Evolutionary conservation across 1,284 basidiomycete species (phyloP), one percentile per base, ranked within the genome.

Genomic region (Pisolithus thermaeus): DNA sequence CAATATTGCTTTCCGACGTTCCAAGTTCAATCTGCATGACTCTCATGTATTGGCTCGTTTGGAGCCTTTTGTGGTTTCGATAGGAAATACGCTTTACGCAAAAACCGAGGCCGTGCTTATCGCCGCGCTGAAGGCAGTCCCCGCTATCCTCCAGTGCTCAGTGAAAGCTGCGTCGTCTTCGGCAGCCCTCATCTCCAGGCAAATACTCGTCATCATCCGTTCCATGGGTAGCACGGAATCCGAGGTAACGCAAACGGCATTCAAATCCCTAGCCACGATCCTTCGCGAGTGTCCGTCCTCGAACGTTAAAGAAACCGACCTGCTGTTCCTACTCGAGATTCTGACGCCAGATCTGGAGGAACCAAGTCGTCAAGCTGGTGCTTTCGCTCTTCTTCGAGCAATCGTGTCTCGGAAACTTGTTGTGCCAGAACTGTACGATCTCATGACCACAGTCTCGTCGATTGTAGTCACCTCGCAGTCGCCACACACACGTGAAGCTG

Each of bases 401-500:
- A 92, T 99, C 59, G 86, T 99, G 18, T 76, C 87, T 4, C 84
- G 95, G 30, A 90, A 90, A 61, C 91, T 99, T 56, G 87, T 98
- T 41, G 92, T 97, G 1, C 91, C 92, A 1, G 97, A 99, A 69
- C 87, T 99, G 48, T 99, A 99, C 75, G 95, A 99, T 67, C 73
- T 97, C 39, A 98, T 99, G 95, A 91, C 93, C 57, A 87, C 87
- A 57, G 86, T 99, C n/a, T 86, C 92, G 2, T 87, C 93, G 62
- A 84, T 97, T 62, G 87, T 97, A 77, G 92, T 99, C 39, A 97
- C 93, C 7, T 94, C 83, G 59, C 96, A 99, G 69, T 92, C 92
- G 11, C 70, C 84, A 0, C 88, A 92, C 58, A 93, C 97, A 7
- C 93, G 95, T 62, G 95, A 97, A 63, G 81, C 91, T 1, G 96